A percentile compares a stretch with the other conserved stretches of the same genome.
phyloP scores from a whole-genome alignment of 805 yeast species.

The Saccharomycopsis babjevae region DNA sequence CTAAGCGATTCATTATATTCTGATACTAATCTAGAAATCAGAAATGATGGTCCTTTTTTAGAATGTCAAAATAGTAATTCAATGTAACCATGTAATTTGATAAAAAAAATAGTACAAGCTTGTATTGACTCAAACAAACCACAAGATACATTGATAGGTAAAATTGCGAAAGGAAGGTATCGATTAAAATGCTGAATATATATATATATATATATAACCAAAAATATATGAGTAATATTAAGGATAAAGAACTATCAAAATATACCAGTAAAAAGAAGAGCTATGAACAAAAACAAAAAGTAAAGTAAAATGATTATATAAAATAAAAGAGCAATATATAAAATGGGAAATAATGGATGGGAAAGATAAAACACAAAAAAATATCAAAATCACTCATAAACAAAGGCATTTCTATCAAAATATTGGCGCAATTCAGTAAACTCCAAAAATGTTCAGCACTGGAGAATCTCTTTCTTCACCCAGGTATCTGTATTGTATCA shows the following conservation, averaged over 20 bases:
- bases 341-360: neutral
- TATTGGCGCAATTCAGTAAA: neutral
- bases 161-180: neutral
- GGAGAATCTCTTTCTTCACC: conserved; percentile 1
- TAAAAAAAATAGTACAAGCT: neutral
- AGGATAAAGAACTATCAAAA: neutral
- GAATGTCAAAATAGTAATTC: no score
- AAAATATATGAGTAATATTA: neutral
- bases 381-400: neutral
- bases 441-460: neutral
- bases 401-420: neutral
- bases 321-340: neutral
- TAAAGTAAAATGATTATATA: neutral
- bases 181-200: neutral
- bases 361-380: neutral
- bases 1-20: no score
- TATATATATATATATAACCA: neutral
- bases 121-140: neutral
- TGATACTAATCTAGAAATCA: no score
- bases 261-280: neutral
- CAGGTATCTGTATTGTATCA: neutral
- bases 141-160: neutral
- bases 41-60: no score
- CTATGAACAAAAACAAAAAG: neutral
- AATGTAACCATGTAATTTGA: neutral